Conservation (phyloP, 1,284 basidiomycete genomes). For the Pseudozyma pruni region DNA sequence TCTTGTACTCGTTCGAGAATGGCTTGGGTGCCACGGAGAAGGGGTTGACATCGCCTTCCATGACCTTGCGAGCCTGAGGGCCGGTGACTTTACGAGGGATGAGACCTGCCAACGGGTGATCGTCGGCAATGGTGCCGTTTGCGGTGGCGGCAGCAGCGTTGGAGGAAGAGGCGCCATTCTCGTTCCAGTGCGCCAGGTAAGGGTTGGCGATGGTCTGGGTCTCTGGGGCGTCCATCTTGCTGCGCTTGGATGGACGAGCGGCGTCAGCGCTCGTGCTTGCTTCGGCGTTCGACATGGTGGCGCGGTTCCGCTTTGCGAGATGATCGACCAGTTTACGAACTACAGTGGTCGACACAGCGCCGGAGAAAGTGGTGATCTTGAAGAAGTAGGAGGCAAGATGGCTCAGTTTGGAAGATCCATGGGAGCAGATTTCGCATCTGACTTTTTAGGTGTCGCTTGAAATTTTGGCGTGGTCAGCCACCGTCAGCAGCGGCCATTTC, state of each 20-base stretch:
- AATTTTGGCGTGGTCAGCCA: conserved; percentile 35
- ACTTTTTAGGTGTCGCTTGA: not conserved
- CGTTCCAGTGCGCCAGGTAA: conserved; percentile 57
- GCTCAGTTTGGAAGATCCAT: not conserved
- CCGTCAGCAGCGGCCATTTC: conserved; percentile 13
- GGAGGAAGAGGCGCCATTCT: conserved; percentile 18
- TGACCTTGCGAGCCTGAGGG: conserved; percentile 77
- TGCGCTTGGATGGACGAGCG: conserved; percentile 46
- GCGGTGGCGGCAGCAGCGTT: conserved; percentile 8
- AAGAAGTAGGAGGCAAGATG: no score
- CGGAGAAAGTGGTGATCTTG: no score
- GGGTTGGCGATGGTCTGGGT: conserved; percentile 52
- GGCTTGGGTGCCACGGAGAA: conserved; percentile 75
- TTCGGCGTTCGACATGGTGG: conserved; percentile 26
- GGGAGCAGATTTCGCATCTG: no score
- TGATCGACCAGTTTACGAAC: no score
- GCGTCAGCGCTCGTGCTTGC: conserved; percentile 37
- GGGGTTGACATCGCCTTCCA: conserved; percentile 86
- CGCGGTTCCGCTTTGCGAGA: no score
- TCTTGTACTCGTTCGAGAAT: conserved; percentile 82
- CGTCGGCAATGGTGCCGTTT: conserved; percentile 33
- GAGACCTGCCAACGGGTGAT: conserved; percentile 78
- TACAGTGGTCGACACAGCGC: not conserved
- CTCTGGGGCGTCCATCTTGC: conserved; percentile 42
- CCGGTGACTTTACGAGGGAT: conserved; percentile 80